Percentiles rank a stretch among this genome's conserved stretches.
phyloP scores from a whole-genome alignment of 129 eudicot genomes.

The Pittosporum tobira region DNA sequence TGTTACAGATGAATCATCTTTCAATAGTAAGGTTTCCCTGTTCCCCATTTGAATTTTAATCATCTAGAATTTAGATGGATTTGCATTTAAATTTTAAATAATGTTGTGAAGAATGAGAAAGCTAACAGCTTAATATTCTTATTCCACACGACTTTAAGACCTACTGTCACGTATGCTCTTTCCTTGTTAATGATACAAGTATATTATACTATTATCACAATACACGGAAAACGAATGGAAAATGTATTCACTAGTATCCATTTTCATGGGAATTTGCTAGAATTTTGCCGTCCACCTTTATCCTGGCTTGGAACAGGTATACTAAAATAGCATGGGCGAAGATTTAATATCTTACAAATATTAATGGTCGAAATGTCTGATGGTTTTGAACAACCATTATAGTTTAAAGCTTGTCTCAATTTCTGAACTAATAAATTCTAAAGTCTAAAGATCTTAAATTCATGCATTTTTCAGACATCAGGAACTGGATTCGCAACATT shows the following conservation, averaged over 20 bases:
- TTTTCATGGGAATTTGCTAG: too few species aligned
- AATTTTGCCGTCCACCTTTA: too few species aligned
- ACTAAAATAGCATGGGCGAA: too few species aligned
- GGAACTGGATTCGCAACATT: conserved; percentile 58
- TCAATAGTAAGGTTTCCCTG: conserved; percentile 71
- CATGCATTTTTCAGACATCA: conserved; percentile 30
- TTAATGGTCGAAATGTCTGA: neutral
- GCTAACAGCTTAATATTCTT: neutral
- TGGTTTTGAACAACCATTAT: neutral
- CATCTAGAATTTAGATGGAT: neutral
- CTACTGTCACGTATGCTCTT: neutral
- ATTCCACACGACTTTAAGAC: neutral
- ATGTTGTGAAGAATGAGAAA: neutral
- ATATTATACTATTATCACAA: too few species aligned
- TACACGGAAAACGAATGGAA: too few species aligned
- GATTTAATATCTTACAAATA: too few species aligned
- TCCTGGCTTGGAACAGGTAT: too few species aligned
- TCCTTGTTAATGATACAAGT: neutral
- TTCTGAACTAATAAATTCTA: neutral
- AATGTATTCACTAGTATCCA: too few species aligned
- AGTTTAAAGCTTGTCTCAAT: neutral
- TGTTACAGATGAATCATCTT: conserved; percentile 83
- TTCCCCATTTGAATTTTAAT: conserved; percentile 3
- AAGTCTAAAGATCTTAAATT: neutral
- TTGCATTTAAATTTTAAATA: neutral